A percentile compares a stretch with the other conserved stretches of the same genome.
Conservation (phyloP, 805 yeast species). For the Wickerhamiella brachini region DNA sequence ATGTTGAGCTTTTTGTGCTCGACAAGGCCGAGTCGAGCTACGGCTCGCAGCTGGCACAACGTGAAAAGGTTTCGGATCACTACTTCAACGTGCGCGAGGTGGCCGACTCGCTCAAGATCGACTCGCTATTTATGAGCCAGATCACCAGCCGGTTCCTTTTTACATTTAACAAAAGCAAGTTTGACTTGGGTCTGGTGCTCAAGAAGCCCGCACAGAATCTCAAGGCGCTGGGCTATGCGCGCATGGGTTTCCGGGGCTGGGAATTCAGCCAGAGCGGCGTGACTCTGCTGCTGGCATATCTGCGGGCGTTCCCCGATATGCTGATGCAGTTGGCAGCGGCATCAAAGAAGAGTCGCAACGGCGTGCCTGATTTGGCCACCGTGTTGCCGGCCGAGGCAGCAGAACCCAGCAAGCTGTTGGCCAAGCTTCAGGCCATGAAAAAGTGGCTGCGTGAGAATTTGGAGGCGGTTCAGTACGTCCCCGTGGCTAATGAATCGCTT, state of each 20-base stretch:
- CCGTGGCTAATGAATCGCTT: conserved; percentile 66
- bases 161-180: conserved; percentile 29
- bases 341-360: conserved; percentile 3
- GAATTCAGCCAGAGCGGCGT: conserved; percentile 67
- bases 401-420: conserved; percentile 19
- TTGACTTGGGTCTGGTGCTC: conserved; percentile 69
- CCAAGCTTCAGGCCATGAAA: conserved; percentile 28
- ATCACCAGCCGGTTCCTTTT: conserved; percentile 63
- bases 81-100: conserved; percentile 58
- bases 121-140: conserved; percentile 56
- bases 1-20: conserved; percentile 18
- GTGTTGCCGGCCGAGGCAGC: conserved; percentile 3
- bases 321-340: conserved; percentile 29
- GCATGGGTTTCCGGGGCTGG: conserved; percentile 58
- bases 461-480: conserved; percentile 39
- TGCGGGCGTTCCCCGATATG: conserved; percentile 45
- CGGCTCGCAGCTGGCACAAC: conserved; percentile 46
- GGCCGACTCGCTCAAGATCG: conserved; percentile 41
- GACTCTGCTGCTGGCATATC: conserved; percentile 48
- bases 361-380: conserved; percentile 15
- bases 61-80: conserved; percentile 40
- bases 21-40: conserved; percentile 41
- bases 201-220: conserved; percentile 67
- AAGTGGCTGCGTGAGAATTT: conserved; percentile 35
- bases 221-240: conserved; percentile 81